Evolutionary conservation across 345 rosid species (phyloP), one percentile per base, ranked within the genome.

Genomic region (Rhodomyrtus tomentosa): DNA sequence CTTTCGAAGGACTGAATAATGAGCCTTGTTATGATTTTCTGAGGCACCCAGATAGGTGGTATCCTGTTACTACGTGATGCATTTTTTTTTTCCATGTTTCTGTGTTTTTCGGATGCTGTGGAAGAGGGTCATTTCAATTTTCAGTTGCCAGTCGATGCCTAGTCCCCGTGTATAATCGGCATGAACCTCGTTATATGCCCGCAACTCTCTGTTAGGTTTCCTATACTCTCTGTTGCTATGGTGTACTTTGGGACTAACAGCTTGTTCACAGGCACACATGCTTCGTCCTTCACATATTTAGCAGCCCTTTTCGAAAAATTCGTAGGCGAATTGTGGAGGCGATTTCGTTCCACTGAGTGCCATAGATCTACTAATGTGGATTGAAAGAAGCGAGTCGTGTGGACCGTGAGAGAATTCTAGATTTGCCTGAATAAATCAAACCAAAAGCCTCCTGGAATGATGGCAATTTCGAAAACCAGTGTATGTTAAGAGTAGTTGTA

Each of bases 391-490:
- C 72, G 14, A 58, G 72, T 0, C 27, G 72, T 18, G 27, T 0
- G 14, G 32, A 32, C 38, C 5, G 52, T 27, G 73, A 27, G 73
- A 14, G 21, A 59, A 59, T 59, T 27, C 38, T 29, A 59, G 73
- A 59, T 59, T 29, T 29, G 1, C 1, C 3, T 59, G 74, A 15
- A 59, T 9, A 59, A 1, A 59, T 10, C 74, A 29, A 59, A 15
- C 40, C 22, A 3, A 29, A 59, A 0, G 3, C 74, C 36, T 59
- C 32, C 32, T n/a, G 0, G 0, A 29, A 15, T 40, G 32, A 29
- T 29, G 40, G 74, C 74, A 29, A 29, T 29, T 29, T 29, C 2
- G 0, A 58, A 58, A 27, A 58, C 72, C 72, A 9, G 22, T 15
- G 53, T 51, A 51, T 51, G 20, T 59, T 40, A 59, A 22, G 14